These are phyloP conservation scores for Curvularia verruculosa DNA, from an alignment of 2,329 filamentous ascomycete genomes.

Conservation along the genomic window DNA sequence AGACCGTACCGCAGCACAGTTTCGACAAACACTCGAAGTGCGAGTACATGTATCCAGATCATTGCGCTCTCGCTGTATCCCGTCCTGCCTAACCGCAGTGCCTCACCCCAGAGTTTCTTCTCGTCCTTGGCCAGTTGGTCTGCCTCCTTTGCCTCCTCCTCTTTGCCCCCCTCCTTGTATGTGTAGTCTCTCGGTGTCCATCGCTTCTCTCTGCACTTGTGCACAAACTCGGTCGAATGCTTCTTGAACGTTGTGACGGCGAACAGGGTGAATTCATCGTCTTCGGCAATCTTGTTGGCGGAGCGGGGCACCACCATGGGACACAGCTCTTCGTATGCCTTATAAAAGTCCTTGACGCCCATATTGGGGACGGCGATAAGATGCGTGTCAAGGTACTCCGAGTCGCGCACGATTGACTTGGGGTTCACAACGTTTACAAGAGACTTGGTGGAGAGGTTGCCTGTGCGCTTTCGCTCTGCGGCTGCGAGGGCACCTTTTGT, in stretches of 20 bases:
- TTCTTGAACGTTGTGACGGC: slow-evolving; percentile 95
- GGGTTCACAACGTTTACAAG: slow-evolving; percentile 88
- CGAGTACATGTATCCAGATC: slow-evolving; percentile 92
- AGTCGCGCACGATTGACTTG: slow-evolving; percentile 74
- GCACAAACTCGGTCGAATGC: slow-evolving; percentile 81
- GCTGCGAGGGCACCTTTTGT: slow-evolving; percentile 83
- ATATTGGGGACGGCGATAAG: slow-evolving; percentile 85
- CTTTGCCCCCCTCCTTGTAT: slow-evolving; percentile 85
- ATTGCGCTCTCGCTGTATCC: slow-evolving; percentile 96
- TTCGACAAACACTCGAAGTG: slow-evolving; percentile 93
- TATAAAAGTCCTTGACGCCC: slow-evolving; percentile 84
- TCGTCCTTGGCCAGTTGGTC: slow-evolving; percentile 83
- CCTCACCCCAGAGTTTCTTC: slow-evolving; percentile 91
- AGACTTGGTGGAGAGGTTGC: slow-evolving; percentile 93
- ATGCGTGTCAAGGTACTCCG: slow-evolving; percentile 96
- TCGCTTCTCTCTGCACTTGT: slow-evolving; percentile 89
- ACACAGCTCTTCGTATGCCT: slow-evolving; percentile 83
- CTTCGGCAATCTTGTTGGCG: slow-evolving; percentile 76
- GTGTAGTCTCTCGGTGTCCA: slow-evolving; percentile 97
- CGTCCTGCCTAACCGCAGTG: slow-evolving; percentile 82
- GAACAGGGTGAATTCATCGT: slow-evolving; percentile 88
- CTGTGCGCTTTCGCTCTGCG: slow-evolving; percentile 86
- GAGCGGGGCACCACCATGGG: slow-evolving; percentile 95
- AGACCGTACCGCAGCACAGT: slow-evolving; percentile 95
- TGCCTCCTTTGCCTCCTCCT: slow-evolving; percentile 87